A percentile compares a stretch with the other conserved stretches of the same genome.
Evolutionary conservation across 2,329 filamentous ascomycete species (phyloP).

Genomic region (Didymella segeticola): DNA sequence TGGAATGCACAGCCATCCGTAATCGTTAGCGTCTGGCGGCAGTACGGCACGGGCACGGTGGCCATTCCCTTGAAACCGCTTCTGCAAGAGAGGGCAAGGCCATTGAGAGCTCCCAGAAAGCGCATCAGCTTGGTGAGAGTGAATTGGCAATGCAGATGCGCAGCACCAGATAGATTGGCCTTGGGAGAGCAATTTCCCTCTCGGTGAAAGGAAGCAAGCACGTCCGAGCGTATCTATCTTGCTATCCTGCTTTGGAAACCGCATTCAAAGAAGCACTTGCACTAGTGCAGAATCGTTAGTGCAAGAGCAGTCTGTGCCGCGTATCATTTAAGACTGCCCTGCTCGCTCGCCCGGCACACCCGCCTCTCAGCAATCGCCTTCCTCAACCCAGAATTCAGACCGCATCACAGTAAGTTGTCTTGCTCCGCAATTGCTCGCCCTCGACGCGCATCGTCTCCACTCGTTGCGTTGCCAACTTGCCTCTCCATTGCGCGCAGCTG

Average conservation of each 20-base stretch:
- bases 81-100: slow-evolving; percentile 17
- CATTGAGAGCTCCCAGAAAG: slow-evolving; percentile 3
- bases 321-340: slow-evolving; percentile 21
- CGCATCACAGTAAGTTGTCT: slow-evolving; percentile 15
- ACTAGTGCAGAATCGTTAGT: slow-evolving; percentile 24
- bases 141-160: background rate
- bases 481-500: slow-evolving; percentile 10
- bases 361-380: slow-evolving; percentile 14
- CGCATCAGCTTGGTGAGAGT: background rate
- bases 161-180: slow-evolving; percentile 20
- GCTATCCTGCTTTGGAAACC: slow-evolving; percentile 10
- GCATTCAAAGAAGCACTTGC: slow-evolving; percentile 14
- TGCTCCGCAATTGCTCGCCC: background rate
- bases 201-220: slow-evolving; percentile 11
- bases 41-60: slow-evolving; percentile 20
- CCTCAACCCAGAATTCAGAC: slow-evolving; percentile 17
- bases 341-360: slow-evolving; percentile 15
- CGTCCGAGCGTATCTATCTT: slow-evolving; percentile 36
- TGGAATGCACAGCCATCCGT: slow-evolving; percentile 30
- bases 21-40: slow-evolving; percentile 17
- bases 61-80: slow-evolving; percentile 16
- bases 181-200: slow-evolving; percentile 24
- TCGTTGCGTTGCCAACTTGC: slow-evolving; percentile 12
- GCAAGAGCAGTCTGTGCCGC: slow-evolving; percentile 22
- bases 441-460: slow-evolving; percentile 6